Evolutionary conservation across 192 early-diverging fungal species (phyloP).

Genomic region (Funneliformis geosporum): DNA sequence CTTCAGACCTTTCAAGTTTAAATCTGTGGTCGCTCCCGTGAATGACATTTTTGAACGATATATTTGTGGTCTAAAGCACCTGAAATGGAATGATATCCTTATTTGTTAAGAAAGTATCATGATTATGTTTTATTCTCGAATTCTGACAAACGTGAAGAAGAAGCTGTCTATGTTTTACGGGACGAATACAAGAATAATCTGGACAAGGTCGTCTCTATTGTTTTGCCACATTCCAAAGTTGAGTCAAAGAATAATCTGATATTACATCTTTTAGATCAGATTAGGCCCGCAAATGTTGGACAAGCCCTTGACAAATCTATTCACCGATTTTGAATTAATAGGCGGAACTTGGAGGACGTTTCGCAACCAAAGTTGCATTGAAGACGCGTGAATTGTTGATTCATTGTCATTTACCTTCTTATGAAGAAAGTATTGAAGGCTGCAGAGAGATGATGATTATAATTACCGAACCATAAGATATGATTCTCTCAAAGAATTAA

Average conservation of each 20-base stretch:
- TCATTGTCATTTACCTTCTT: slow-evolving; percentile 90
- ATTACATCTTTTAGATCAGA: slow-evolving; percentile 75
- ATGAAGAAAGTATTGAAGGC: slow-evolving; percentile 86
- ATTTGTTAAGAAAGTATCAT: too few relatives aligned
- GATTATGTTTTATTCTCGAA: slow-evolving; percentile 79
- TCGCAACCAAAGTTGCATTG: slow-evolving; percentile 87
- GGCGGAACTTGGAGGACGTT: slow-evolving; percentile 73
- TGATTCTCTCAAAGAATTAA: slow-evolving; percentile 78
- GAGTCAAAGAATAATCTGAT: slow-evolving; percentile 77
- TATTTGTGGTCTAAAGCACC: slow-evolving; percentile 69
- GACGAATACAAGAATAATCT: slow-evolving; percentile 86
- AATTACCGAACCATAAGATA: slow-evolving; percentile 72
- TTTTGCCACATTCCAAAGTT: slow-evolving; percentile 85
- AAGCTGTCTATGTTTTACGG: slow-evolving; percentile 81
- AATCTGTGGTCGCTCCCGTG: slow-evolving; percentile 68
- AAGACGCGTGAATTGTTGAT: too few relatives aligned
- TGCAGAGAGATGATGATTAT: slow-evolving; percentile 70
- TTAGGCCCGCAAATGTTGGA: slow-evolving; percentile 64
- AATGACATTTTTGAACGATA: slow-evolving; percentile 68
- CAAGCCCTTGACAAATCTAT: slow-evolving; percentile 72
- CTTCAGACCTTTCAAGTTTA: slow-evolving; percentile 64
- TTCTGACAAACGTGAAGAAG: slow-evolving; percentile 71
- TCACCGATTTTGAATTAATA: slow-evolving; percentile 75
- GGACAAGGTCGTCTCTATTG: slow-evolving; percentile 58
- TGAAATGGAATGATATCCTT: slow-evolving; percentile 74